Percentiles rank a stretch among this genome's conserved stretches.
phyloP scores from a whole-genome alignment of 768 basidiomycete species.

The Dioszegia aurantiaca region DNA sequence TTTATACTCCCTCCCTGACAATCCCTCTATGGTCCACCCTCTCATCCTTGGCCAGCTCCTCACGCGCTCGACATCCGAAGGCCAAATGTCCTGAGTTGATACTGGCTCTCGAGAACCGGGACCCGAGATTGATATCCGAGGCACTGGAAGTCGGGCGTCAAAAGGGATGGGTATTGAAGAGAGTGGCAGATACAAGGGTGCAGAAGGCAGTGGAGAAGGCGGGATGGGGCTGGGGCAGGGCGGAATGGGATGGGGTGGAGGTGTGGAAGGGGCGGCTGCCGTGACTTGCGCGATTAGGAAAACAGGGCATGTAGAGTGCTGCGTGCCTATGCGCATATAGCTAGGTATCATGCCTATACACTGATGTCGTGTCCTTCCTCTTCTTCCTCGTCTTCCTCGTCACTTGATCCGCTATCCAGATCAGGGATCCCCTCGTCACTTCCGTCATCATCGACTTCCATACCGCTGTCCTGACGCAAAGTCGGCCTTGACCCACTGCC shows the following conservation, averaged over 20 bases:
- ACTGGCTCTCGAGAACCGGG: slow-evolving; percentile 73
- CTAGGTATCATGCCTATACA: not conserved
- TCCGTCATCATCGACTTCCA: slow-evolving; percentile 17
- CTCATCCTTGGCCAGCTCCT: slow-evolving; percentile 52
- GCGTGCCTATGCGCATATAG: not conserved
- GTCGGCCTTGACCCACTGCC: not conserved
- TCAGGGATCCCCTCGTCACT: slow-evolving; percentile 32
- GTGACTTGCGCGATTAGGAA: not conserved
- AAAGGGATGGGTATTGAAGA: slow-evolving; percentile 60
- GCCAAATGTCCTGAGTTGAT: slow-evolving; percentile 57
- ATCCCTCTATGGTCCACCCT: slow-evolving; percentile 65
- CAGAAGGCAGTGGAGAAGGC: slow-evolving; percentile 62
- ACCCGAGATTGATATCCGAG: slow-evolving; percentile 63
- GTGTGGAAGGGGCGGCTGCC: slow-evolving; percentile 6
- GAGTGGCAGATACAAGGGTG: slow-evolving; percentile 63
- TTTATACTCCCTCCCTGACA: slow-evolving; percentile 65
- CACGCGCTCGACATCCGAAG: slow-evolving; percentile 13
- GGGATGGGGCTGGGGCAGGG: slow-evolving; percentile 68
- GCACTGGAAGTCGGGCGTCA: slow-evolving; percentile 62
- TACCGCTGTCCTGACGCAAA: not conserved
- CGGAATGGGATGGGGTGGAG: slow-evolving; percentile 21
- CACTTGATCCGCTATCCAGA: slow-evolving; percentile 28
- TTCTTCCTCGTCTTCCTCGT: slow-evolving; percentile 24
- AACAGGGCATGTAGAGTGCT: not conserved
- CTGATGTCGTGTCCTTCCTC: not conserved